Evolutionary conservation across 2,329 filamentous ascomycete species (phyloP), one percentile per base, ranked within the genome.

Genomic region (Trichoderma simmonsii): DNA sequence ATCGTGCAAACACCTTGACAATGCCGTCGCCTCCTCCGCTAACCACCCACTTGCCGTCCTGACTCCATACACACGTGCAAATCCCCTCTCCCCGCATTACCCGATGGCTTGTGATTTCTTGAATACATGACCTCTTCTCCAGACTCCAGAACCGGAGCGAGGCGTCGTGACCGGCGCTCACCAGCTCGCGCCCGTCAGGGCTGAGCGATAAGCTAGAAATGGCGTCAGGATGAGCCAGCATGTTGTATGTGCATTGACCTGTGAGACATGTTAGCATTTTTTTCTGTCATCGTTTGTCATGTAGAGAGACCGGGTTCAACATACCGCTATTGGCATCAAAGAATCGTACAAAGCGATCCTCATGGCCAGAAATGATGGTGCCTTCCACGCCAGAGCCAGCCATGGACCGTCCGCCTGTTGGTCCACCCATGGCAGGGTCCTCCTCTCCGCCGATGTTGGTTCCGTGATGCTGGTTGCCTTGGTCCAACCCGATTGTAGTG

Each of bases 171-270:
- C 96, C 96, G 1, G 94, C 96, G 60, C 94, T 98, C 63, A 99
- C 95, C 12, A 98, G 91, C 84, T 99, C 96, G 72, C 92, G 91
- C 60, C 95, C 95, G 79, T 98, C 95, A 15, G 95, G 96, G 76
- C 94, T 97, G 24, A 99, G 88, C 0, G 94, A 97, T 6, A 99
- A 87, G 30, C 93, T 92, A 1, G 96, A 97, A 75, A 99, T 98
- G 71, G 96, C 92, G 3, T 95, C 92, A 0, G 96, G 94, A 77
- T 99, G 96, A 6, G 96, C 96, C 73, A 98, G 90, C 96, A 99
- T 99, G 78, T 93, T 97, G 83, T 99, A 99, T 75, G 96, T 98
- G 84, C 95, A 98, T 94, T 99, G 96, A 71, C 96, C 96, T 98
- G 75, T n/a, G 11, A 28, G 11, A 11, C 2, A 2, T 36, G 60